Percentiles rank a stretch among this genome's conserved stretches.
Evolutionary conservation across 2,329 filamentous ascomycete genomes (phyloP).

Genomic region (Talaromyces funiculosus): DNA sequence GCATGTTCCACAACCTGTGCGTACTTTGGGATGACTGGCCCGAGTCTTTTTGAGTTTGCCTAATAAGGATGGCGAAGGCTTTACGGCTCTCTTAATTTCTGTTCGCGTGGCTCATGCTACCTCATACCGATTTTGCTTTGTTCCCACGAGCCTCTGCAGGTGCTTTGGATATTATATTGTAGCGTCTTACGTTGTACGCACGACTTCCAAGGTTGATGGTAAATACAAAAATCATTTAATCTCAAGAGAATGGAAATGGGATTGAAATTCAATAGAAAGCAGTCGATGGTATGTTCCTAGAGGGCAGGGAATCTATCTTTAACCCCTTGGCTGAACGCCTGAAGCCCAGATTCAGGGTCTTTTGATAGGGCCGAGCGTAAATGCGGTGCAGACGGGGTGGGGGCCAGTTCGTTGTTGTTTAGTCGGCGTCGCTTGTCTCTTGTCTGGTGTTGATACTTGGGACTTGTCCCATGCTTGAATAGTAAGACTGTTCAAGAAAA

Average conservation of each 20-base stretch:
- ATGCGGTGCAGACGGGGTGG: background rate
- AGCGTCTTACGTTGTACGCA: background rate
- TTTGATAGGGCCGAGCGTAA: background rate
- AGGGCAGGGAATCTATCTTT: background rate
- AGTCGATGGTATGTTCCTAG: background rate
- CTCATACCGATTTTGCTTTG: background rate
- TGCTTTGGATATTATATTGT: background rate
- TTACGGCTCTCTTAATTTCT: background rate
- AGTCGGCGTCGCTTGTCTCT: too few relatives aligned
- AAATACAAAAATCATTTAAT: background rate
- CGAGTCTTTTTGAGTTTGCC: conserved; percentile 11
- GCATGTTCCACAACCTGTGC: conserved; percentile 16
- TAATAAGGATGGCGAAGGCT: conserved; percentile 15
- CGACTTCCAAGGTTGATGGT: too few relatives aligned
- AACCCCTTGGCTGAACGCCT: background rate
- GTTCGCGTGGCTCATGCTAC: background rate
- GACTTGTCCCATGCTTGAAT: too few relatives aligned
- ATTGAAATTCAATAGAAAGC: too few relatives aligned
- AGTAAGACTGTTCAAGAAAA: background rate
- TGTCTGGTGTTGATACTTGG: background rate
- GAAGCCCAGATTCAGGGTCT: background rate
- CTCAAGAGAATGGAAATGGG: background rate
- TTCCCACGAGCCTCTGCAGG: background rate
- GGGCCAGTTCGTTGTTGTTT: background rate
- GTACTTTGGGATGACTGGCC: conserved; percentile 16